phyloP scores from a whole-genome alignment of 2,329 filamentous ascomycete species.

The Cladophialophora bantiana region DNA sequence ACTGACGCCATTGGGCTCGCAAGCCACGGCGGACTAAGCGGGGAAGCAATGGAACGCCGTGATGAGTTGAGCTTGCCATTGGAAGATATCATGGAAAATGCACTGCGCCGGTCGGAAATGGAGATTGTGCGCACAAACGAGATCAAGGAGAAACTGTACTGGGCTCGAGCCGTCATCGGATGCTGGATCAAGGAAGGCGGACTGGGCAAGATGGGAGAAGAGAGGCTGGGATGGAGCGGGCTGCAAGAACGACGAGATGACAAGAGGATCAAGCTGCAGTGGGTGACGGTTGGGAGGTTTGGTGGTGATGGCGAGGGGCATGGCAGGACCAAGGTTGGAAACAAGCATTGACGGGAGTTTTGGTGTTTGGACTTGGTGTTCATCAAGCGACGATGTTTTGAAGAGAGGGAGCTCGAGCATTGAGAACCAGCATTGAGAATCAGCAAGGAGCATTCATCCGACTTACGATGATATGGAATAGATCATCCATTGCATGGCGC shows the following conservation, averaged over 20 bases:
- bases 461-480: slow-evolving; percentile 14
- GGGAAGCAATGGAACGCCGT: slow-evolving; percentile 47
- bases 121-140: slow-evolving; percentile 55
- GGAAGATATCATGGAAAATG: slow-evolving; percentile 39
- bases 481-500: background rate
- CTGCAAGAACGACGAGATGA: slow-evolving; percentile 53
- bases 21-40: slow-evolving; percentile 50
- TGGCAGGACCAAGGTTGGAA: background rate
- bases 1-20: slow-evolving; percentile 54
- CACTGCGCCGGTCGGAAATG: slow-evolving; percentile 45
- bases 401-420: background rate
- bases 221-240: slow-evolving; percentile 43
- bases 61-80: slow-evolving; percentile 40
- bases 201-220: slow-evolving; percentile 42
- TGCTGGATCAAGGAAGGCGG: slow-evolving; percentile 44
- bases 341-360: slow-evolving; percentile 18
- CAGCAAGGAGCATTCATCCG: slow-evolving; percentile 6
- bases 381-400: slow-evolving; percentile 11
- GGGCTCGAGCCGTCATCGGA: slow-evolving; percentile 51
- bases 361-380: background rate
- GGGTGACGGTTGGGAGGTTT: slow-evolving; percentile 58
- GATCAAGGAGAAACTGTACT: slow-evolving; percentile 54
- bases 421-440: background rate
- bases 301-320: slow-evolving; percentile 50
- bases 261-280: slow-evolving; percentile 57